Percentiles rank a stretch among this genome's conserved stretches.
These are phyloP conservation scores for Sordaria brevicollis DNA, from an alignment of 495 filamentous ascomycete species.

Conservation along the genomic window DNA sequence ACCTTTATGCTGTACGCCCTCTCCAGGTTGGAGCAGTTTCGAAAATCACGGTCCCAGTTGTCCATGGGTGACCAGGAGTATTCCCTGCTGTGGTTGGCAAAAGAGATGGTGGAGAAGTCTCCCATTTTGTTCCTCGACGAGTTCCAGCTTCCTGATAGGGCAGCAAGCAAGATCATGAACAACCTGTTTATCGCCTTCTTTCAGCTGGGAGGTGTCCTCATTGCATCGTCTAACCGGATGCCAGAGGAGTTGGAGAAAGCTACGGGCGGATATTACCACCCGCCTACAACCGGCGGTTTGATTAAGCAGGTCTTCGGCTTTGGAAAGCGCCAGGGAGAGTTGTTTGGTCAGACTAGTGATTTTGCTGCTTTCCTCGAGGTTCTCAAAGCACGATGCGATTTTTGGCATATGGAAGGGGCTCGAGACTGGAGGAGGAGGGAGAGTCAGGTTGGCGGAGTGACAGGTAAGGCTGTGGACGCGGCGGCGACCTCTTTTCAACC, in stretches of 20 bases:
- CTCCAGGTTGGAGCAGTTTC: slow-evolving; percentile 48
- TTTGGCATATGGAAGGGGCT: slow-evolving; percentile 60
- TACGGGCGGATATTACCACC: slow-evolving; percentile 46
- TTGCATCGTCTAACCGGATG: slow-evolving; percentile 65
- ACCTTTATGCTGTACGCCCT: slow-evolving; percentile 65
- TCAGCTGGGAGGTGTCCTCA: slow-evolving; percentile 59
- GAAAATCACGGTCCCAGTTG: slow-evolving; percentile 26
- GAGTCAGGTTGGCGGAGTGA: slow-evolving; percentile 9
- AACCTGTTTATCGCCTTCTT: slow-evolving; percentile 64
- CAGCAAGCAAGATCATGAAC: slow-evolving; percentile 57
- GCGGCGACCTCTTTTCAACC: background rate
- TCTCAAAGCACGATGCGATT: slow-evolving; percentile 55
- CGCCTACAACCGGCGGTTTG: slow-evolving; percentile 39
- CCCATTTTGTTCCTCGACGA: slow-evolving; percentile 67
- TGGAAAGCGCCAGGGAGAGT: slow-evolving; percentile 18
- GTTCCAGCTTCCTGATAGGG: slow-evolving; percentile 63
- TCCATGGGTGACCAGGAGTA: slow-evolving; percentile 31
- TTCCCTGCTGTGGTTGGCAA: slow-evolving; percentile 54
- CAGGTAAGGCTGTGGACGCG: background rate
- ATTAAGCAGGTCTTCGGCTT: slow-evolving; percentile 34
- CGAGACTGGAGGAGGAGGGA: slow-evolving; percentile 55
- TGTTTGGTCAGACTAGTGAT: slow-evolving; percentile 47
- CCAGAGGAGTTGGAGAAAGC: slow-evolving; percentile 63
- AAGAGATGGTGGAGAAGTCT: slow-evolving; percentile 53
- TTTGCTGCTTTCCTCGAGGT: slow-evolving; percentile 59